Evolutionary conservation across 2,329 filamentous ascomycete species (phyloP).

Genomic region (Aspergillus sp.): DNA sequence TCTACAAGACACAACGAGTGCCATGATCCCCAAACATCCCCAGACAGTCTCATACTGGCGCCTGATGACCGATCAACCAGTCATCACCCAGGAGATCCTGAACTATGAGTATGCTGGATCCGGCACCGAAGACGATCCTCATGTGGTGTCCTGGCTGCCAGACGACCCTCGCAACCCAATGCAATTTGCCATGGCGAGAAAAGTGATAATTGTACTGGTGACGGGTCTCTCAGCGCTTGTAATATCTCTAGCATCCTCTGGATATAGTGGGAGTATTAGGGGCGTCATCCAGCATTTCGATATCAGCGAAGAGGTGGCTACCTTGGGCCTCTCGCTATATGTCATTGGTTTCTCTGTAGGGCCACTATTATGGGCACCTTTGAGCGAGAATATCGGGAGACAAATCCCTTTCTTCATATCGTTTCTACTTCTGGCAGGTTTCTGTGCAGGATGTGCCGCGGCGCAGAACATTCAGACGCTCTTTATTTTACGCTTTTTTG

Average conservation of each 20-base stretch:
- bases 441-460: slow-evolving; percentile 53
- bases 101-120: slow-evolving; percentile 7
- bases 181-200: slow-evolving; percentile 1
- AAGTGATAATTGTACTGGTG: slow-evolving; percentile 7
- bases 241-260: slow-evolving; percentile 8
- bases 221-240: slow-evolving; percentile 7
- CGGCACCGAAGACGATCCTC: slow-evolving; percentile 9
- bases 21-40: not conserved
- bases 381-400: slow-evolving; percentile 20
- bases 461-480: slow-evolving; percentile 42
- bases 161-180: slow-evolving; percentile 11
- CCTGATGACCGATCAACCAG: slow-evolving; percentile 9
- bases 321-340: slow-evolving; percentile 17
- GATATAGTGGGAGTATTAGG: slow-evolving; percentile 7
- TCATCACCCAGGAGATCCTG: slow-evolving; percentile 7
- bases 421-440: slow-evolving; percentile 42
- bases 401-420: slow-evolving; percentile 15
- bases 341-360: slow-evolving; percentile 34
- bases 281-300: slow-evolving; percentile 7
- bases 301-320: slow-evolving; percentile 7
- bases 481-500: slow-evolving; percentile 59
- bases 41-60: slow-evolving; percentile 9
- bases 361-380: slow-evolving; percentile 30
- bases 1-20: not conserved
- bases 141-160: slow-evolving; percentile 9